Percentiles rank a stretch among this genome's conserved stretches.
phyloP scores from a whole-genome alignment of 768 basidiomycete genomes.

The Scleroderma bovista region DNA sequence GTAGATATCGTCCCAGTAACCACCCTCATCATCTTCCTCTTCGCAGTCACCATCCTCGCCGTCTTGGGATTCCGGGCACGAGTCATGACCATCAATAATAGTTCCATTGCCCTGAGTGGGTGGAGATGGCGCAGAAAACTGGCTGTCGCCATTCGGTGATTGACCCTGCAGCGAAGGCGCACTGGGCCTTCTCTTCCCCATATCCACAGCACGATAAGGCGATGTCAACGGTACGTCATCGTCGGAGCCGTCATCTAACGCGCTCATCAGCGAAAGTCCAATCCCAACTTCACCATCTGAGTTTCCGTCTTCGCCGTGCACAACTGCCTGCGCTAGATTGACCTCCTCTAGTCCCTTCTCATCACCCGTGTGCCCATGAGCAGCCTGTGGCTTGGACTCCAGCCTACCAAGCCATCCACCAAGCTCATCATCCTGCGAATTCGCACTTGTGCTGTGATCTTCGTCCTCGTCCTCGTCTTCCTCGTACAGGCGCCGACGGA shows the following conservation, averaged over 20 bases:
- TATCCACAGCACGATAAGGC: no score
- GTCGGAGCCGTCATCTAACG: slow-evolving; percentile 32
- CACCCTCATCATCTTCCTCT: slow-evolving; percentile 25
- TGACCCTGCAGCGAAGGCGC: slow-evolving; percentile 7
- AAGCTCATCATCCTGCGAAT: background rate
- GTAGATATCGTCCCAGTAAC: slow-evolving; percentile 74
- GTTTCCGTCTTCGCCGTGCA: slow-evolving; percentile 20
- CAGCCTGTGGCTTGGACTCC: no score
- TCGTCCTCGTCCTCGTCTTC: slow-evolving; percentile 3
- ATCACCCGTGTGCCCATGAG: no score
- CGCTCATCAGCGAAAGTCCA: slow-evolving; percentile 60
- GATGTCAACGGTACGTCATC: slow-evolving; percentile 24
- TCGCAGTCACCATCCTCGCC: slow-evolving; percentile 11
- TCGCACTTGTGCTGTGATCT: slow-evolving; percentile 2
- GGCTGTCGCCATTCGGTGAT: background rate
- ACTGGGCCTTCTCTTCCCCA: no score
- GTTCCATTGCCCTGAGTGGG: background rate
- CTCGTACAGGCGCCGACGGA: slow-evolving; percentile 15
- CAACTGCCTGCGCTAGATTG: background rate
- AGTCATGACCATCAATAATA: background rate
- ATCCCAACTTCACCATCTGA: slow-evolving; percentile 65
- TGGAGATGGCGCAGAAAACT: background rate
- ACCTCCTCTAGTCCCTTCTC: no score
- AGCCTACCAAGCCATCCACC: background rate
- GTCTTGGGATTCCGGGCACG: slow-evolving; percentile 6